These are phyloP conservation scores for Pichia sorboxylosa DNA, from an alignment of 1,139 yeast genomes.

Conservation along the genomic window DNA sequence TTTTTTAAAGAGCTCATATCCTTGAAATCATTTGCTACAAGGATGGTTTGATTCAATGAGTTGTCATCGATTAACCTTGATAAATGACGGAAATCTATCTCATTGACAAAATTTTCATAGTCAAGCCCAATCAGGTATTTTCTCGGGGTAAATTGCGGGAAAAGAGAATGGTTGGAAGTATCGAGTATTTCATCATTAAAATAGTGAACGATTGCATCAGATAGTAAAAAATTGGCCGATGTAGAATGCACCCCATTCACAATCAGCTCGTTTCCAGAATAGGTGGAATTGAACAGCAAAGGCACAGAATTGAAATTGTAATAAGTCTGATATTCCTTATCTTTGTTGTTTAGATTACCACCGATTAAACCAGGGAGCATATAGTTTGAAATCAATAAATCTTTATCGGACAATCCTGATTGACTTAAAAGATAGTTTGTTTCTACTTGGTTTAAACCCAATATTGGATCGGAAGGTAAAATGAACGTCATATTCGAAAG, in stretches of 20 bases:
- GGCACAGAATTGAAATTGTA: constrained; percentile 21
- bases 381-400: constrained; percentile 26
- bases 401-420: constrained; percentile 28
- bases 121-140: constrained; percentile 65
- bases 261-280: constrained; percentile 26
- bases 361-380: constrained; percentile 27
- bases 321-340: constrained; percentile 3
- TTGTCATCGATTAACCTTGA: constrained; percentile 46
- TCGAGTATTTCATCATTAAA: constrained; percentile 33
- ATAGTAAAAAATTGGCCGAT: constrained; percentile 33
- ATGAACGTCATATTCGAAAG: constrained; percentile 28
- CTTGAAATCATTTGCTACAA: constrained; percentile 27
- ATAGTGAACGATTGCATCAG: constrained; percentile 55
- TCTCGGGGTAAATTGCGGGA: constrained; percentile 41
- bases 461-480: constrained; percentile 32
- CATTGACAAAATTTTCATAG: constrained; percentile 57
- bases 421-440: constrained; percentile 31
- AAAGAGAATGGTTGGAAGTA: constrained; percentile 25
- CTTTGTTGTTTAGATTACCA: constrained; percentile 25
- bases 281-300: constrained; percentile 20
- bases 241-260: constrained; percentile 22
- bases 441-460: constrained; percentile 37
- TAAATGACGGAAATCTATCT: constrained; percentile 53
- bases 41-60: constrained; percentile 41
- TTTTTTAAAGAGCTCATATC: constrained; percentile 16